Evolutionary conservation across 2,329 filamentous ascomycete genomes (phyloP).

Genomic region (Colletotrichum echinochloae): DNA sequence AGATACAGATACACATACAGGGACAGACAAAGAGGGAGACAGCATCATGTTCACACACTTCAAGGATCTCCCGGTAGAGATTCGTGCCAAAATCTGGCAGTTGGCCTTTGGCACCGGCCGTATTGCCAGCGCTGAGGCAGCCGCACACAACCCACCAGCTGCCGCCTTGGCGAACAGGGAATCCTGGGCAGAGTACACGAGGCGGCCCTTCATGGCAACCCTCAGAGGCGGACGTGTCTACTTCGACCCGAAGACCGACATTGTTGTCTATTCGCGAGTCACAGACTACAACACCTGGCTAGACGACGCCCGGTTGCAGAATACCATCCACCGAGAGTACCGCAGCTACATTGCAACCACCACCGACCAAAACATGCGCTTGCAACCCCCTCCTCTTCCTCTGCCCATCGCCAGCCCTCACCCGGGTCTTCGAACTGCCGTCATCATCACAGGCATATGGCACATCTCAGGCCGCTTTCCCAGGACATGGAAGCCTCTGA

Average conservation of each 20-base stretch:
- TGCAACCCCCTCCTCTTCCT: neutral
- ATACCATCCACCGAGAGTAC: neutral
- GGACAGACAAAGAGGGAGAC: neutral
- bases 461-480: neutral
- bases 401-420: neutral
- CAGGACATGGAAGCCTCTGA: neutral
- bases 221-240: neutral
- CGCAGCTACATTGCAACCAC: neutral
- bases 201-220: neutral
- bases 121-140: neutral
- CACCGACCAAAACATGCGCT: neutral
- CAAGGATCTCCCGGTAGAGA: neutral
- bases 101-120: neutral
- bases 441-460: neutral
- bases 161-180: neutral
- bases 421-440: neutral
- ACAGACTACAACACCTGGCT: neutral
- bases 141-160: neutral
- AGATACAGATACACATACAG: neutral
- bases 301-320: neutral
- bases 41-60: neutral
- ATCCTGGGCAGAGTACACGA: neutral
- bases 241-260: neutral
- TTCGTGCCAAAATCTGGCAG: neutral
- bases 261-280: neutral